Evolutionary conservation across 371 early-diverging fungal species (phyloP), one percentile per base, ranked within the genome.

Genomic region (Mucor lusitanicus): DNA sequence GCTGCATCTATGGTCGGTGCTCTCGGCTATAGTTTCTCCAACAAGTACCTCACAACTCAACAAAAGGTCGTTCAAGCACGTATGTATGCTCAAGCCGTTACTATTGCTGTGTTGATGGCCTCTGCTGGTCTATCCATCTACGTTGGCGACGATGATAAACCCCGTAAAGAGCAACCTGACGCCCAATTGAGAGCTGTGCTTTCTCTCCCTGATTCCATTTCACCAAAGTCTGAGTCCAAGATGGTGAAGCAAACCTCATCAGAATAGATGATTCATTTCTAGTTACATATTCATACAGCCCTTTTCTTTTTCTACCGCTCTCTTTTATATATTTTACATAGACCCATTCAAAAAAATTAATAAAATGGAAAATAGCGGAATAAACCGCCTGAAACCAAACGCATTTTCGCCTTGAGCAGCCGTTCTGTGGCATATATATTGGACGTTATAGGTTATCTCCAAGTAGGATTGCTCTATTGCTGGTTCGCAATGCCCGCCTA

Each of bases 51-150:
- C 60, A 84, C 89, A 3, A 85, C 85, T 6, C 87, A 90, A 53
- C 92, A 92, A 72, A 90, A 91, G 68, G 69, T 90, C 6, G 92
- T 92, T 27, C 91, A 92, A 56, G 91, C 92, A 8, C 90, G 92
- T 81, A 90, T 92, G 90, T 90, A 80, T 63, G 82, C 84, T 35
- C 81, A 84, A 63, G 84, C 82, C 6, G 79, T 79, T 23, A 84
- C 84, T 0, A 74, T 84, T 59, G 82, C 76, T 32, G 82, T 84
- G 13, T 61, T 84, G 59, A 78, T 84, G 82, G 80, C 79, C 0
- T 84, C 84, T 4, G 84, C 84, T 48, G 79, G 80, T 65, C 35
- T 84, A 21, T 81, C 84, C 1, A 76, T 84, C 15, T 79, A 81
- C 55, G 69, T 78, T 58, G 80, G 79, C 40, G 79, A 80, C 23